phyloP scores from a whole-genome alignment of 2,329 filamentous ascomycete genomes.

The Penicillium sp. region DNA sequence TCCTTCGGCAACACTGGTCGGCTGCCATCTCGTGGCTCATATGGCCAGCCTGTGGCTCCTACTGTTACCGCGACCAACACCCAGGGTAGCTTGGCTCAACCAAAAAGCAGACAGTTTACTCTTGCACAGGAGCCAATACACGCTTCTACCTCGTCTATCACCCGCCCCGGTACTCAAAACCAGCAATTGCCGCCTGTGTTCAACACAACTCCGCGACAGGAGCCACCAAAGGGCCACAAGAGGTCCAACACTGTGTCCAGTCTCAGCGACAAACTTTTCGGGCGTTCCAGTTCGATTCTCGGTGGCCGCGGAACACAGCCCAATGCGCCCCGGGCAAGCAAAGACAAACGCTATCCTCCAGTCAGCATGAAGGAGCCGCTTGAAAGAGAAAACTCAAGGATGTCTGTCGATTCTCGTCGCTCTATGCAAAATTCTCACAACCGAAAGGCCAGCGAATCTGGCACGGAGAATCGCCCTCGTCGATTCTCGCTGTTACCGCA shows the following conservation, averaged over 20 bases:
- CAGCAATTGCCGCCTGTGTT: slow-evolving; percentile 61
- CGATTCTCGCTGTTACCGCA: slow-evolving; percentile 72
- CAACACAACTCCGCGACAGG: slow-evolving; percentile 55
- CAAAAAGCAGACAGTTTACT: slow-evolving; percentile 68
- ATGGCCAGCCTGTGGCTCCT: slow-evolving; percentile 85
- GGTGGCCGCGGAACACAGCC: slow-evolving; percentile 53
- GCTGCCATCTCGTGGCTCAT: slow-evolving; percentile 75
- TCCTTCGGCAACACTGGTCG: slow-evolving; percentile 57
- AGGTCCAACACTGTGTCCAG: slow-evolving; percentile 76
- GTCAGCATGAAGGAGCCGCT: slow-evolving; percentile 83
- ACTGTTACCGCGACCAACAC: slow-evolving; percentile 85
- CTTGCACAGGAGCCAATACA: slow-evolving; percentile 60
- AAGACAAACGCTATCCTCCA: slow-evolving; percentile 76
- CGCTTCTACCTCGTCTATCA: slow-evolving; percentile 56
- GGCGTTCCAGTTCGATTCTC: slow-evolving; percentile 79
- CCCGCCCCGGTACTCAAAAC: slow-evolving; percentile 60
- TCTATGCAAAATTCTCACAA: slow-evolving; percentile 70
- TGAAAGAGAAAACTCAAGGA: slow-evolving; percentile 60
- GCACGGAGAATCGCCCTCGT: slow-evolving; percentile 60
- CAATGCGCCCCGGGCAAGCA: slow-evolving; percentile 46
- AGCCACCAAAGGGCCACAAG: slow-evolving; percentile 58
- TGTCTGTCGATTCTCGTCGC: slow-evolving; percentile 73
- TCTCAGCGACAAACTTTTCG: slow-evolving; percentile 81
- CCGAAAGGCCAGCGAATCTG: slow-evolving; percentile 71
- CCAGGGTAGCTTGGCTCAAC: slow-evolving; percentile 87